Conservation (phyloP, 1,284 basidiomycete genomes). For the Ceratorhiza oryzae-sativae region DNA sequence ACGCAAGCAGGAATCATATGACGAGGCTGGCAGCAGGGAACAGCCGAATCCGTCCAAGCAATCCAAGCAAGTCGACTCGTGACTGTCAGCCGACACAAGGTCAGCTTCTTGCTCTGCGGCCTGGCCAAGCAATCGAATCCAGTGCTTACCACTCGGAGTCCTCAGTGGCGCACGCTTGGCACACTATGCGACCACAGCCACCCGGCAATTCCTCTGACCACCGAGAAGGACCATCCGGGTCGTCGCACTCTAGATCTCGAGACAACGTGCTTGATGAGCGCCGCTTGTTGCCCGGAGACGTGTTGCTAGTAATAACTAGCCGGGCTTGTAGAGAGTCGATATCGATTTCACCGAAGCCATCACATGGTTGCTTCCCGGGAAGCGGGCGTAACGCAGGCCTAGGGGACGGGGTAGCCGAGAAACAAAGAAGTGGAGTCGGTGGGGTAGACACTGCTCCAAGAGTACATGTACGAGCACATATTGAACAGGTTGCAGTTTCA, state of each 20-base stretch:
- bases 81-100: constrained; percentile 3
- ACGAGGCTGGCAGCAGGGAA: neutral
- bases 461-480: constrained; percentile 30
- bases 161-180: constrained; percentile 29
- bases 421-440: constrained; percentile 32
- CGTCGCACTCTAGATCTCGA: neutral
- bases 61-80: constrained; percentile 34
- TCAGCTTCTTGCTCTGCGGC: neutral
- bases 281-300: constrained; percentile 14
- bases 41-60: constrained; percentile 28
- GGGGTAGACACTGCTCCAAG: constrained; percentile 30
- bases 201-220: constrained; percentile 4
- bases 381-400: constrained; percentile 2
- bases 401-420: constrained; percentile 33
- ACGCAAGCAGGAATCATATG: neutral
- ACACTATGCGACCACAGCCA: constrained; percentile 22
- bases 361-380: neutral
- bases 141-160: constrained; percentile 22
- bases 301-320: neutral
- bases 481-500: constrained; percentile 17
- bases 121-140: neutral
- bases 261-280: constrained; percentile 4
- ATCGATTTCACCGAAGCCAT: constrained; percentile 21
- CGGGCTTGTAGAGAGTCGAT: constrained; percentile 7
- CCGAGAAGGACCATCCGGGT: constrained; percentile 6